Evolutionary conservation across 805 yeast genomes (phyloP).

Genomic region (Wickerhamiella parazyma): DNA sequence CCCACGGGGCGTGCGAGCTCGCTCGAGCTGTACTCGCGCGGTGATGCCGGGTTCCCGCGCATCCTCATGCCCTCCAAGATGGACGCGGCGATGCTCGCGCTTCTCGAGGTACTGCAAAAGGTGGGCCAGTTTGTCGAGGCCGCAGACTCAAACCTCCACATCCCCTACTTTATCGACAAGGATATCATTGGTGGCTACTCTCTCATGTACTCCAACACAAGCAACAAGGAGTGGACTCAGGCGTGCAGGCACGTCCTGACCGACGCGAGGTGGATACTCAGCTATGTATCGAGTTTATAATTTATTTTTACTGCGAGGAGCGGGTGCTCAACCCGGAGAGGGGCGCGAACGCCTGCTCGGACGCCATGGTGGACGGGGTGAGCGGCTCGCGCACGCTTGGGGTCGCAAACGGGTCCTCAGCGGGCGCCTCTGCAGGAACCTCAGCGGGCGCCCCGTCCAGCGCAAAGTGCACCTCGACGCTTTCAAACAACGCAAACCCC

Average conservation of each 20-base stretch:
- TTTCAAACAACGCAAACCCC: slow-evolving; percentile 4
- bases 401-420: too few relatives aligned
- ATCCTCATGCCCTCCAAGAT: slow-evolving; percentile 59
- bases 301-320: neutral
- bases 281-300: slow-evolving; percentile 32
- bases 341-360: too few relatives aligned
- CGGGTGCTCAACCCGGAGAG: too few relatives aligned
- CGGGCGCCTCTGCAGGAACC: too few relatives aligned
- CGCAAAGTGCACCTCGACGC: neutral
- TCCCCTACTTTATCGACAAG: slow-evolving; percentile 60
- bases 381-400: too few relatives aligned
- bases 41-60: slow-evolving; percentile 61
- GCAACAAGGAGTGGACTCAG: slow-evolving; percentile 75
- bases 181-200: slow-evolving; percentile 69
- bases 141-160: slow-evolving; percentile 40
- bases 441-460: neutral
- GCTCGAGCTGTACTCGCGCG: slow-evolving; percentile 49
- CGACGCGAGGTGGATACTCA: slow-evolving; percentile 70
- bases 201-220: slow-evolving; percentile 48
- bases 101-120: slow-evolving; percentile 46
- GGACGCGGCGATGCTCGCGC: slow-evolving; percentile 69
- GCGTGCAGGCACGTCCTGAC: slow-evolving; percentile 75
- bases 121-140: slow-evolving; percentile 33
- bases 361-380: too few relatives aligned
- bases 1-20: slow-evolving; percentile 26